These are phyloP conservation scores for Penicillium freii DNA, from an alignment of 2,329 filamentous ascomycete species.

Conservation along the genomic window DNA sequence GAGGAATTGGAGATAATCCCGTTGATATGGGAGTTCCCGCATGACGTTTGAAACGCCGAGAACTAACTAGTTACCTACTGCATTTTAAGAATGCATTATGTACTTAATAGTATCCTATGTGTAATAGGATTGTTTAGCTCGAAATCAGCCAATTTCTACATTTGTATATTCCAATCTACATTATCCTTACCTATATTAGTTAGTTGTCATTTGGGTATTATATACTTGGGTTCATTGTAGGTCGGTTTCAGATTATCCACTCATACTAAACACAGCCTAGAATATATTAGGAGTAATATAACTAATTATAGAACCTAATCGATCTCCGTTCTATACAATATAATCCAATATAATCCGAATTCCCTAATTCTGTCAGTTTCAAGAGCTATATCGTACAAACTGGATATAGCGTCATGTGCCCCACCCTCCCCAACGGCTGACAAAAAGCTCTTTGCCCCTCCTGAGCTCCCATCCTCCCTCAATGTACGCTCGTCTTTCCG, in stretches of 20 bases:
- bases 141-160: background rate
- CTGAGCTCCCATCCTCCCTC: background rate
- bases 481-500: slow-evolving; percentile 28
- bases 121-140: background rate
- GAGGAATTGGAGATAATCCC: background rate
- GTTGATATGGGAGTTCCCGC: background rate
- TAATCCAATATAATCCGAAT: too few species aligned
- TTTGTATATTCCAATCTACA: background rate
- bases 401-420: slow-evolving; percentile 12
- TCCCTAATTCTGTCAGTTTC: too few species aligned
- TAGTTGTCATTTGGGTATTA: background rate
- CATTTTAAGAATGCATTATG: background rate
- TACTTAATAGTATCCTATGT: background rate
- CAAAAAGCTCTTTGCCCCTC: slow-evolving; percentile 11
- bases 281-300: too few species aligned
- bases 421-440: slow-evolving; percentile 18
- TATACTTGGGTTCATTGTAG: background rate
- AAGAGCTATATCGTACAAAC: background rate
- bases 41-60: background rate
- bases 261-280: background rate
- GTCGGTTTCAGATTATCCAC: background rate
- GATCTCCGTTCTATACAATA: too few species aligned
- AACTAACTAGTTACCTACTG: too few species aligned
- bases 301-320: background rate
- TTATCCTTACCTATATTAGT: too few species aligned